phyloP scores from a whole-genome alignment of 345 rosid species.

The Linum tenue region DNA sequence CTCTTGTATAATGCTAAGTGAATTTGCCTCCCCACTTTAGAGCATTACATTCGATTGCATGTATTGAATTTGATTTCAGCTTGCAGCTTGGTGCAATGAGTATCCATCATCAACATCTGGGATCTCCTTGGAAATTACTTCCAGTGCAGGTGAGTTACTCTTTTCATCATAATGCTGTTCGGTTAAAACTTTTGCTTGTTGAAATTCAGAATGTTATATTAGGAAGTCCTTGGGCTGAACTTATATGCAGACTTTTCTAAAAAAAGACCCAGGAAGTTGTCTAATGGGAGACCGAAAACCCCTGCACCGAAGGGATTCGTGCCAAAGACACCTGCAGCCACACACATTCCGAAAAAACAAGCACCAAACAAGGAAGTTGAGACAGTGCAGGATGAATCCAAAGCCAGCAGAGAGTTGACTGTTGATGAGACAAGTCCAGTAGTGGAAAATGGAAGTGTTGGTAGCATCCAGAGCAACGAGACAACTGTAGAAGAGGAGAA shows the following conservation, averaged over 20 bases:
- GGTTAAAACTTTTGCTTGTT: not conserved
- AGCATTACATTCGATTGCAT: not conserved
- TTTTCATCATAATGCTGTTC: not conserved
- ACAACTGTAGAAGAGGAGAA: slow-evolving; percentile 11
- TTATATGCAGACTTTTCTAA: slow-evolving; percentile 49
- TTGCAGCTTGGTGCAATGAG: slow-evolving; percentile 32
- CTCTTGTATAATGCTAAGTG: not conserved
- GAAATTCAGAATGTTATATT: not conserved
- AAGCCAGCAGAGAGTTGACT: slow-evolving; percentile 6
- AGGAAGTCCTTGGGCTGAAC: not conserved
- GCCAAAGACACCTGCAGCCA: slow-evolving; percentile 36
- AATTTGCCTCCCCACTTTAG: not conserved
- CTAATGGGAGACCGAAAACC: slow-evolving; percentile 38
- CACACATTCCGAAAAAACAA: slow-evolving; percentile 37
- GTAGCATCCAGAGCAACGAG: slow-evolving; percentile 13
- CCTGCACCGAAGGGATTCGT: slow-evolving; percentile 43
- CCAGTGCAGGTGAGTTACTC: slow-evolving; percentile 44
- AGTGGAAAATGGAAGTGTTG: slow-evolving; percentile 28
- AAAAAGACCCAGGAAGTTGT: slow-evolving; percentile 43
- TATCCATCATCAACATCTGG: slow-evolving; percentile 20
- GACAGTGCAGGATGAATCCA: slow-evolving; percentile 14
- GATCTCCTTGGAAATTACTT: slow-evolving; percentile 35
- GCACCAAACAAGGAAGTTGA: slow-evolving; percentile 18
- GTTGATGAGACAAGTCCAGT: slow-evolving; percentile 12
- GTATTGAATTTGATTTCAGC: slow-evolving; percentile 33